Base-by-base conservation (phyloP, 1,284 basidiomycete genomes). In the Sanguinoderma infundibulare region DNA sequence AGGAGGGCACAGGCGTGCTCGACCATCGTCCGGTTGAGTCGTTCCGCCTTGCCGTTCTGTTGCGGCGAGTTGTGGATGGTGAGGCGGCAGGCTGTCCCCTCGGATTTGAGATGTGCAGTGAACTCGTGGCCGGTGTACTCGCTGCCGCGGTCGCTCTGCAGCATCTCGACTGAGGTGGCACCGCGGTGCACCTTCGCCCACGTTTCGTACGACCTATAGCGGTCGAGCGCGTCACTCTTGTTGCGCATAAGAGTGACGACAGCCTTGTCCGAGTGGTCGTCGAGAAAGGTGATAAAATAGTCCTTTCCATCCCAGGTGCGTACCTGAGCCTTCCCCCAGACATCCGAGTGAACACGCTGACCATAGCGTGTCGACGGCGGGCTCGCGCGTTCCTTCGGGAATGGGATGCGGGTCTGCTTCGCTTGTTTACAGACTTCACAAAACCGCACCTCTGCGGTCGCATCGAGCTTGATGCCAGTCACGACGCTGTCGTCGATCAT, bases 341-440 rank as follows among this genome's bases (percentile, higher is more conserved):
- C 50, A 54, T 81, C 77, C 0, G 69, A 70, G 57, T 79, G 74
- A 10, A 79, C 64, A 15, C 71, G 68, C n/a, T 76, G 72, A 12
- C 77, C 76, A 56, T 75, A 54, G 12, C 50, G 64, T 66, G 15
- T 70, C 57, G 56, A 61, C 64, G 3, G 59, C 42, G 59, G 72
- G 72, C 68, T 76, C 69, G 60, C 49, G 20, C 70, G 65, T 20
- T 66, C 63, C 44, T 74, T 70, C 9, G 77, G 75, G 49, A 79
- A 72, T 0, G 74, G 63, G 22, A 66, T 60, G 0, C 66, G 66
- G 0, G 67, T 60, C 0, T 70, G 67, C 53, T 80, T 81, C 0
- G 71, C 78, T n/a, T 74, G 63, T 0, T 70, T 59, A 51, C 80
- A 81, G 0, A 70, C 59, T 9, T n/a, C n/a, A n/a, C n/a, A n/a